These are phyloP conservation scores for Botrytis sinoallii DNA, from an alignment of 2,329 filamentous ascomycete species.

Conservation along the genomic window DNA sequence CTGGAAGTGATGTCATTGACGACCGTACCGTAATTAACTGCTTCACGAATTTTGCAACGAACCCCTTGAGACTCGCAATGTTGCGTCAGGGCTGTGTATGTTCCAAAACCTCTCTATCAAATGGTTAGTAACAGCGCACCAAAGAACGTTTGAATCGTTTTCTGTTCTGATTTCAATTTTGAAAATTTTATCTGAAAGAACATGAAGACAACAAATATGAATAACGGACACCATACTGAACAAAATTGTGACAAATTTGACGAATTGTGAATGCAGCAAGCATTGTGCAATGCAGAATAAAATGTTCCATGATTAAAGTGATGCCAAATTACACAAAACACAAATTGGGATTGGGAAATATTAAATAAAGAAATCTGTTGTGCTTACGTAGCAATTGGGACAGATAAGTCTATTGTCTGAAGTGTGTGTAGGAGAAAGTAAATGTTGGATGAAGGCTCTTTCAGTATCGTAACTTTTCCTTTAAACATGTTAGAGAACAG, in stretches of 20 bases:
- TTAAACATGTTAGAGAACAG: neutral
- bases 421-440: conserved; percentile 45
- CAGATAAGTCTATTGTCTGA: conserved; percentile 26
- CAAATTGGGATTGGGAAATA: neutral
- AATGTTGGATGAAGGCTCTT: conserved; percentile 39
- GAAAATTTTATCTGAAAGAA: neutral
- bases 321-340: no score
- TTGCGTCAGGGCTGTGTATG: conserved; percentile 44
- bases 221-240: neutral
- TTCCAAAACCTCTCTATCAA: conserved; percentile 38
- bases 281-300: neutral
- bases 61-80: conserved; percentile 48
- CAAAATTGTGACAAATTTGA: neutral
- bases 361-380: neutral
- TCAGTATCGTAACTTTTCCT: conserved; percentile 23
- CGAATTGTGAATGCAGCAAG: neutral
- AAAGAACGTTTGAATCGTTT: neutral
- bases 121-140: neutral
- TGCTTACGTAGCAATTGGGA: conserved; percentile 11
- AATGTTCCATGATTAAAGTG: neutral
- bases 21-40: conserved; percentile 41
- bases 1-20: conserved; percentile 43
- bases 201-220: neutral
- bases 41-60: conserved; percentile 45
- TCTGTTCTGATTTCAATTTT: neutral